A percentile compares a stretch with the other conserved stretches of the same genome.
Conservation (phyloP, 2,329 filamentous ascomycete genomes). For the Alternaria conjuncta region DNA sequence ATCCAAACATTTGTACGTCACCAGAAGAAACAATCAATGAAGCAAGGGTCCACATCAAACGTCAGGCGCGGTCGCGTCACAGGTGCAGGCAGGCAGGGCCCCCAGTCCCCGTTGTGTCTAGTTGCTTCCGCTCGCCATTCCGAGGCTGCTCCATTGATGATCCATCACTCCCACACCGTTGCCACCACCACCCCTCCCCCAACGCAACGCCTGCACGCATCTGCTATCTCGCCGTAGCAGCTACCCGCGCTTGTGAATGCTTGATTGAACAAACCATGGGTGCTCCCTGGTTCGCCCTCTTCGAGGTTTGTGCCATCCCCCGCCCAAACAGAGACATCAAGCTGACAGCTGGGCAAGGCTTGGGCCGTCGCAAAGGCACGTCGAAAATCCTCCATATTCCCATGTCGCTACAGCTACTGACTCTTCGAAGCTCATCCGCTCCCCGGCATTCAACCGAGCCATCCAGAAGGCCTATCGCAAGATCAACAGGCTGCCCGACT, state of each 20-base stretch:
- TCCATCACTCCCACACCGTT: slow-evolving; percentile 7
- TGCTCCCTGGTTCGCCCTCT: slow-evolving; percentile 36
- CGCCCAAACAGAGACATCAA: not conserved
- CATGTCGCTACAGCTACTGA: not conserved
- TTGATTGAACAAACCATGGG: slow-evolving; percentile 25
- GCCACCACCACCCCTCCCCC: slow-evolving; percentile 5
- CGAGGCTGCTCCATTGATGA: slow-evolving; percentile 4
- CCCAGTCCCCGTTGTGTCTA: not conserved
- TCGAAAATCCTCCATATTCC: slow-evolving; percentile 3
- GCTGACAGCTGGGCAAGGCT: slow-evolving; percentile 38
- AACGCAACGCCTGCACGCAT: slow-evolving; percentile 4
- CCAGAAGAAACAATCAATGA: not conserved
- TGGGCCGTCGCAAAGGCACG: slow-evolving; percentile 49
- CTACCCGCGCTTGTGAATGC: not conserved
- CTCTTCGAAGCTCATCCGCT: slow-evolving; percentile 56
- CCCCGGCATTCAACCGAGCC: slow-evolving; percentile 61
- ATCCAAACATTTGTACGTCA: not conserved
- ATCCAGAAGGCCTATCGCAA: slow-evolving; percentile 59
- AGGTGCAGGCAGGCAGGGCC: slow-evolving; percentile 1
- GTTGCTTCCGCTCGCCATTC: slow-evolving; percentile 7
- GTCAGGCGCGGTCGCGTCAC: slow-evolving; percentile 14
- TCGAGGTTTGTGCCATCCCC: slow-evolving; percentile 37
- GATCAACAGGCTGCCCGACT: slow-evolving; percentile 55
- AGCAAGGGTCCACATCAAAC: not conserved
- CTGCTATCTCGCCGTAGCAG: slow-evolving; percentile 3